phyloP scores from a whole-genome alignment of 768 basidiomycete genomes.

The Pleurotus pulmonarius region DNA sequence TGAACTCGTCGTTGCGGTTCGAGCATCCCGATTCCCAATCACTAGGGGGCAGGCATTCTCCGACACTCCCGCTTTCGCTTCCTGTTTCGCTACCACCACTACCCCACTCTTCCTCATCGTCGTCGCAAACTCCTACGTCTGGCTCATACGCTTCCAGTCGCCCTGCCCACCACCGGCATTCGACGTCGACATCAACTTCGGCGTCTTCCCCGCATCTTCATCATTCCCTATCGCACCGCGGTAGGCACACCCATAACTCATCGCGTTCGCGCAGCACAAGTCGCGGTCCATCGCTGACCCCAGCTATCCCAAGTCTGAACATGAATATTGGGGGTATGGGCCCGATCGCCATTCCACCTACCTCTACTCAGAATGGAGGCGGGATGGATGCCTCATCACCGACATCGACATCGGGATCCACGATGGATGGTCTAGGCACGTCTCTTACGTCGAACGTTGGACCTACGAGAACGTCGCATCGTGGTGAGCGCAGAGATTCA shows the following conservation, averaged over 20 bases:
- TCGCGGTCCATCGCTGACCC: conserved; percentile 8
- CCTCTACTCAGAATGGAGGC: too few relatives aligned
- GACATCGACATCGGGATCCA: too few relatives aligned
- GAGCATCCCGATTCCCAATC: background rate
- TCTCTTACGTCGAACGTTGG: too few relatives aligned
- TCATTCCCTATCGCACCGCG: conserved; percentile 10
- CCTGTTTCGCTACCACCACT: conserved; percentile 37
- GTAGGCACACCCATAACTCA: conserved; percentile 36
- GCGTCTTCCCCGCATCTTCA: background rate
- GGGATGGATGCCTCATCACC: too few relatives aligned
- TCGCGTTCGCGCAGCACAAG: conserved; percentile 30
- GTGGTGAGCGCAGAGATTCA: too few relatives aligned
- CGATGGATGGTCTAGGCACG: too few relatives aligned
- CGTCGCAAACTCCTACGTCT: conserved; percentile 2
- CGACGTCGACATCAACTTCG: background rate
- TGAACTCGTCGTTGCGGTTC: conserved; percentile 44
- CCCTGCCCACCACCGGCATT: background rate
- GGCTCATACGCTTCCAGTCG: background rate
- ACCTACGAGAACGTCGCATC: too few relatives aligned
- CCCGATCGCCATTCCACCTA: background rate
- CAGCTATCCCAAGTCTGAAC: conserved; percentile 1
- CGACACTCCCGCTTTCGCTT: background rate
- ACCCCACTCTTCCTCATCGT: background rate
- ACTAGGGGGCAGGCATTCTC: too few relatives aligned
- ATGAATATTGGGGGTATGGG: conserved; percentile 4